phyloP scores from a whole-genome alignment of 139 green algal species.

The Tetraselmis chui region DNA sequence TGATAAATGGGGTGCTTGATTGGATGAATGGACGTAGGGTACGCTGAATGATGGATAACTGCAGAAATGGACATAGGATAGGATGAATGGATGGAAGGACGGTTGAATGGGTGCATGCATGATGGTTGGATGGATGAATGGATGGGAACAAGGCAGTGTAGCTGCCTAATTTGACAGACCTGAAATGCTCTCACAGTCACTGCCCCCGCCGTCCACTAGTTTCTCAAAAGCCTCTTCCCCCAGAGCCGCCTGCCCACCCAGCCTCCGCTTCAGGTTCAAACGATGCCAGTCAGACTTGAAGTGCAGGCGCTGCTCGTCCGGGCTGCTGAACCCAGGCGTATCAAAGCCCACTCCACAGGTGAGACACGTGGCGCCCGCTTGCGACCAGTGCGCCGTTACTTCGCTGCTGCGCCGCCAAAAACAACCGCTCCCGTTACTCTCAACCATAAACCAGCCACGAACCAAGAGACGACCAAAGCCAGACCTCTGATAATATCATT shows the following conservation, averaged over 20 bases:
- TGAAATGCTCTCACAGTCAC: not conserved
- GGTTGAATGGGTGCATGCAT: too few relatives aligned
- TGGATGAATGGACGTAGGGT: too few relatives aligned
- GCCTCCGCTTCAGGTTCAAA: conserved; percentile 69
- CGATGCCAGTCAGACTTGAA: conserved; percentile 89
- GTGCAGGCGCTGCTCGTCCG: conserved; percentile 67
- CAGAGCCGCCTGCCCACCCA: conserved; percentile 42
- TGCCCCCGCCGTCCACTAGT: conserved; percentile 27
- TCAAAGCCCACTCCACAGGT: conserved; percentile 54
- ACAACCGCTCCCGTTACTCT: not conserved
- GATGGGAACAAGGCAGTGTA: too few relatives aligned
- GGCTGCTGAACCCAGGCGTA: conserved; percentile 37
- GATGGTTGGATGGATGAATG: too few relatives aligned
- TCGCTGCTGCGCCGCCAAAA: not conserved
- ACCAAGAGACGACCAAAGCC: too few relatives aligned
- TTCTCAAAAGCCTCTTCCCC: conserved; percentile 54
- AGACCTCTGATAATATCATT: too few relatives aligned
- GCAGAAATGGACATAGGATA: too few relatives aligned
- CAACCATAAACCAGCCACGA: too few relatives aligned
- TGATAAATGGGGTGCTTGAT: too few relatives aligned
- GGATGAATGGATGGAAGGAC: too few relatives aligned
- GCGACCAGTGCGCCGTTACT: not conserved
- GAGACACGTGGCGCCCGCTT: conserved; percentile 44
- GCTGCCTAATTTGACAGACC: too few relatives aligned
- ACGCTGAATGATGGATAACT: too few relatives aligned